Percentiles rank a stretch among this genome's conserved stretches.
phyloP scores from a whole-genome alignment of 768 basidiomycete species.

The Naganishia friedmannii region DNA sequence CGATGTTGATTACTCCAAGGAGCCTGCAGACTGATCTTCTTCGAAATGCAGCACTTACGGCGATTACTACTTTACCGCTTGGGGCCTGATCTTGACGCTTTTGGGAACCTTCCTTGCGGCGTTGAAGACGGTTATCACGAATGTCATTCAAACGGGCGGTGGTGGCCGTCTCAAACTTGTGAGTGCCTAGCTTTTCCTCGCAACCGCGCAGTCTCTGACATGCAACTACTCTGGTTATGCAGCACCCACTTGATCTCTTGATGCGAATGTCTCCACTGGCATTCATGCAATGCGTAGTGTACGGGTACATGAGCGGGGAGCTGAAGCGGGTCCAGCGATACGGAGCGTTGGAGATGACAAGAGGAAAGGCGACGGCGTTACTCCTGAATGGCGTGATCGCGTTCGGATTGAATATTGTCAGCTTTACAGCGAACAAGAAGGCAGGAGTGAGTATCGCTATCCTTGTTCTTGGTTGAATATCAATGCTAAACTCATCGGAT shows the following conservation, averaged over 20 bases:
- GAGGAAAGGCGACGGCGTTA: constrained; percentile 60
- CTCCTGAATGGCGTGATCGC: constrained; percentile 79
- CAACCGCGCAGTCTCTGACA: neutral
- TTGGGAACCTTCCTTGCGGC: constrained; percentile 88
- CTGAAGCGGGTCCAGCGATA: constrained; percentile 62
- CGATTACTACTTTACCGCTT: constrained; percentile 84
- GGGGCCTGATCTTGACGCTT: constrained; percentile 82
- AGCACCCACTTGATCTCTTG: constrained; percentile 80
- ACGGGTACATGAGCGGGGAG: constrained; percentile 79
- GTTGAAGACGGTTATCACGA: constrained; percentile 87
- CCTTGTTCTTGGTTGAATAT: neutral
- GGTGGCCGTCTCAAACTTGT: constrained; percentile 50
- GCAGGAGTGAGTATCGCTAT: constrained; percentile 64
- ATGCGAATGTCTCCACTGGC: constrained; percentile 88
- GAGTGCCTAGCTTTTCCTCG: constrained; percentile 24
- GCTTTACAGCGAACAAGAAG: constrained; percentile 91
- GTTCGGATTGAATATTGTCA: constrained; percentile 87
- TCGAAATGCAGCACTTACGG: constrained; percentile 71
- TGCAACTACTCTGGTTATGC: constrained; percentile 34
- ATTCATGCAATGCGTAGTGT: constrained; percentile 75
- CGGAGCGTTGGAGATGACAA: constrained; percentile 56
- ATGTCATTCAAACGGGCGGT: constrained; percentile 59
- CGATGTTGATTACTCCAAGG: too few relatives aligned
- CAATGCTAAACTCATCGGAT: neutral
- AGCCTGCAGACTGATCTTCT: neutral